phyloP scores from a whole-genome alignment of 2,329 filamentous ascomycete species.

The Clarireedia paspali region DNA sequence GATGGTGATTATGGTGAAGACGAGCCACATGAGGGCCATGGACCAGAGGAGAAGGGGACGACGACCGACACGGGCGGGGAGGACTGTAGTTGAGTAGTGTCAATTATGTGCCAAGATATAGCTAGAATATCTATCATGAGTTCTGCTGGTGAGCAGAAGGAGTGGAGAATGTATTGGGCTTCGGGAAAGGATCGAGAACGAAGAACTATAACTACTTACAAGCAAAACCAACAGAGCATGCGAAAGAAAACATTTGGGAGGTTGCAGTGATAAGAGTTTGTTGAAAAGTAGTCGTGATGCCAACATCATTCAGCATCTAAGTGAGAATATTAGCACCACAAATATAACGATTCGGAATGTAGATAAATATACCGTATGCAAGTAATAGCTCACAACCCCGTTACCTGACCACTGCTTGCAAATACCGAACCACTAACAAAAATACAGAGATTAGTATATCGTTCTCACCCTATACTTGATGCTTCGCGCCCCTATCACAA shows the following conservation, averaged over 20 bases:
- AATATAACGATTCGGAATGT: not conserved
- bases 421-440: conserved; percentile 13
- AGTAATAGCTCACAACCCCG: conserved; percentile 18
- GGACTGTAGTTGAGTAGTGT: conserved; percentile 15
- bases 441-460: not conserved
- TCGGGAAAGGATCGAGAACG: not conserved
- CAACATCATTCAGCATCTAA: conserved; percentile 17
- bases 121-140: too few relatives aligned
- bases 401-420: conserved; percentile 20
- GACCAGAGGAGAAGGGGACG: conserved; percentile 14
- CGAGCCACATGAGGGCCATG: conserved; percentile 25
- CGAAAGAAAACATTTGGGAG: conserved; percentile 22
- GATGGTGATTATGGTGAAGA: conserved; percentile 26
- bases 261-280: conserved; percentile 24
- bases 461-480: too few relatives aligned
- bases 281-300: conserved; percentile 14
- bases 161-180: too few relatives aligned
- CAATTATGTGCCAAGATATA: too few relatives aligned
- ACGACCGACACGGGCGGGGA: conserved; percentile 29
- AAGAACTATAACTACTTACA: conserved; percentile 11
- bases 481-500: not conserved
- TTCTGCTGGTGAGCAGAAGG: too few relatives aligned
- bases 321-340: not conserved
- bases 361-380: conserved; percentile 31
- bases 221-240: conserved; percentile 41